Evolutionary conservation across 1,284 basidiomycete species (phyloP), one percentile per base, ranked within the genome.

Genomic region (Ustilago bromivora): DNA sequence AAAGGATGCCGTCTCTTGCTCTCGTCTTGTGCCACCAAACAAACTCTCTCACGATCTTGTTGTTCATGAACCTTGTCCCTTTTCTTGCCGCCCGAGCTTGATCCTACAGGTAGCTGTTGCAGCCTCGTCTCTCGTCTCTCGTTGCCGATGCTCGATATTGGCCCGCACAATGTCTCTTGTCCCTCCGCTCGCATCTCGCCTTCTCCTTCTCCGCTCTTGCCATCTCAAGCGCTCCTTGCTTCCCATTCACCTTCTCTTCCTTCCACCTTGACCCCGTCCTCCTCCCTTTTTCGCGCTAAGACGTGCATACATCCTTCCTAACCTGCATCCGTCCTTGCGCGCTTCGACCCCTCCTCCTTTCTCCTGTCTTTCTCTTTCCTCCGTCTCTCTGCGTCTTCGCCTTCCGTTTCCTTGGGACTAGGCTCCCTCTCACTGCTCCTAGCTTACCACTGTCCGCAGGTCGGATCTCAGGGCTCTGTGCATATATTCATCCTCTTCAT

Each of bases 271-370:
- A 35, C 47, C 40, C n/a, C 57, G 23, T 53, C 54, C 34, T 32
- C 19, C 38, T 34, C 13, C 46, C 12, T 31, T n/a, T 60, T 40
- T n/a, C 47, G 31, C 54, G 51, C 43, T 17, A 40, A 15, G 19
- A 58, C 23, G 23, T 28, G 23, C 23, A 28, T 28, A 3, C 23
- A 28, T 28, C 40, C 36, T n/a, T 41, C 51, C 34, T 35, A 32
- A 68, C 60, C 46, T 61, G 55, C 36, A 10, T 57, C 19, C 55
- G 12, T 31, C 4, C 32, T 57, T 54, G 34, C 47, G 41, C 28
- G 23, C 53, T 49, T 36, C 32, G 7, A 49, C 40, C 31, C 17
- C 59, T 28, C 19, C 10, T 34, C 19, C n/a, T 46, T 43, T 19
- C 5, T 15, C 43, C 34, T 51, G 17, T 23, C 23, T 23, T 23